Conservation (phyloP, 78 protist genomes). For the Emiliania huxleyi region DNA sequence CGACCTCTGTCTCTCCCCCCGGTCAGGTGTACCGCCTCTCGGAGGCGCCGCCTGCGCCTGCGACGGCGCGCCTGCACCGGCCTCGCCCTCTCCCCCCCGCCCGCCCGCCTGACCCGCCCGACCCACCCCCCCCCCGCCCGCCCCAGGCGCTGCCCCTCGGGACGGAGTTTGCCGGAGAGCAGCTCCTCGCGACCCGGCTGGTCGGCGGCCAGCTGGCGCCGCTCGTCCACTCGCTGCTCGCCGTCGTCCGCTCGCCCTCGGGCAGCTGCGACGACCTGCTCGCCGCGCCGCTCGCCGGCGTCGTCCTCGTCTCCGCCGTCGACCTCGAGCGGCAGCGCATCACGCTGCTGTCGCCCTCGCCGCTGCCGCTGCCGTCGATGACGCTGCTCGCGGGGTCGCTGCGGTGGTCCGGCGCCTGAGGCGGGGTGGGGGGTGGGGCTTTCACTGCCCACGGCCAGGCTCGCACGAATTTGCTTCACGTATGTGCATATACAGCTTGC, state of each 20-base stretch:
- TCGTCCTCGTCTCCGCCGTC: neutral
- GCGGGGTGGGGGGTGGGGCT: too few relatives aligned
- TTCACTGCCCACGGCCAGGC: too few relatives aligned
- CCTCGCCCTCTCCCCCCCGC: too few relatives aligned
- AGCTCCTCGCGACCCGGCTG: neutral
- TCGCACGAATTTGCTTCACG: too few relatives aligned
- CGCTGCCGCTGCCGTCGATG: neutral
- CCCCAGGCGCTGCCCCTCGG: conserved; percentile 6
- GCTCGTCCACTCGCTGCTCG: neutral
- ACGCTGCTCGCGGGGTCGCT: neutral
- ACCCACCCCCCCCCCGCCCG: too few relatives aligned
- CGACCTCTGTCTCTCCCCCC: neutral
- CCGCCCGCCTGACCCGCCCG: too few relatives aligned
- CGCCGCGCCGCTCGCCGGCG: neutral
- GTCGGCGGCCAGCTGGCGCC: neutral
- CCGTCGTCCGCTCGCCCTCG: neutral
- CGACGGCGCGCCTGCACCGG: too few relatives aligned
- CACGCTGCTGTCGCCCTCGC: neutral
- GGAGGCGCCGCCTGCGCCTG: neutral
- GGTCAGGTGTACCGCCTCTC: neutral
- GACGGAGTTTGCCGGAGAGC: neutral
- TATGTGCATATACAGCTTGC: too few relatives aligned
- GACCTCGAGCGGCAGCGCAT: neutral
- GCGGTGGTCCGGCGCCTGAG: neutral
- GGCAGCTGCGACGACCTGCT: neutral